Percentiles rank a stretch among this genome's conserved stretches.
Evolutionary conservation across 352 stramenopile species (phyloP).

Genomic region (Phytophthora ramorum): DNA sequence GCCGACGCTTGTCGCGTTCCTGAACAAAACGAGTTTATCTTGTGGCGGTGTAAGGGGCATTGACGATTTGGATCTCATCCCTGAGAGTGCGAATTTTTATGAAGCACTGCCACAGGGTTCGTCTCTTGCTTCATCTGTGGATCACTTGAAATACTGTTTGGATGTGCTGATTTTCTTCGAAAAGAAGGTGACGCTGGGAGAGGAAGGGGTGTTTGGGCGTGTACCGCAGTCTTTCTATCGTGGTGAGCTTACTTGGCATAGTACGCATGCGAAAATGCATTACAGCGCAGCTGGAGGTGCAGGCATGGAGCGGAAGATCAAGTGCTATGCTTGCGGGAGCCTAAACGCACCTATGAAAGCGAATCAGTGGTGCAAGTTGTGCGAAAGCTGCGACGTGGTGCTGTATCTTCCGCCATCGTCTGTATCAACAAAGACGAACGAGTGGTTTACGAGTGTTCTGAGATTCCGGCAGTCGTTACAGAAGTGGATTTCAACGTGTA

Average conservation of each 20-base stretch:
- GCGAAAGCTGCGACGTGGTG: slow-evolving; percentile 76
- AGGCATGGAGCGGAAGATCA: slow-evolving; percentile 65
- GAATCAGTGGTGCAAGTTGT: slow-evolving; percentile 80
- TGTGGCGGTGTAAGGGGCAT: slow-evolving; percentile 36
- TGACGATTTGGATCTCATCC: slow-evolving; percentile 66
- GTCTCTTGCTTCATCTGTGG: slow-evolving; percentile 62
- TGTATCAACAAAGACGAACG: slow-evolving; percentile 77
- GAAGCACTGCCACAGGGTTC: slow-evolving; percentile 60
- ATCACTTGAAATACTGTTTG: slow-evolving; percentile 84
- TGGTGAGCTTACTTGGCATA: slow-evolving; percentile 80
- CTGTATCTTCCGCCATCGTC: slow-evolving; percentile 82
- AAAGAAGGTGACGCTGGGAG: slow-evolving; percentile 81
- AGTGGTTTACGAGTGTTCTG: slow-evolving; percentile 81
- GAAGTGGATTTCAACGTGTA: slow-evolving; percentile 82
- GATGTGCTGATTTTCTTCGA: slow-evolving; percentile 90
- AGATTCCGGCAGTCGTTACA: slow-evolving; percentile 80
- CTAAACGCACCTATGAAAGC: slow-evolving; percentile 72
- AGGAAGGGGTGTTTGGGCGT: slow-evolving; percentile 69
- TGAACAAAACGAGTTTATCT: slow-evolving; percentile 79
- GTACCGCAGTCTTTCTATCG: slow-evolving; percentile 82
- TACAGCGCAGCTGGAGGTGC: slow-evolving; percentile 33
- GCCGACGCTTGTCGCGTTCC: slow-evolving; percentile 58
- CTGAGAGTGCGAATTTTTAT: slow-evolving; percentile 74
- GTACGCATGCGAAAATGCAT: slow-evolving; percentile 38
- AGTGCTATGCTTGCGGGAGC: slow-evolving; percentile 79